phyloP scores from a whole-genome alignment of 2,329 filamentous ascomycete species.

The Aureobasidium sp. region DNA sequence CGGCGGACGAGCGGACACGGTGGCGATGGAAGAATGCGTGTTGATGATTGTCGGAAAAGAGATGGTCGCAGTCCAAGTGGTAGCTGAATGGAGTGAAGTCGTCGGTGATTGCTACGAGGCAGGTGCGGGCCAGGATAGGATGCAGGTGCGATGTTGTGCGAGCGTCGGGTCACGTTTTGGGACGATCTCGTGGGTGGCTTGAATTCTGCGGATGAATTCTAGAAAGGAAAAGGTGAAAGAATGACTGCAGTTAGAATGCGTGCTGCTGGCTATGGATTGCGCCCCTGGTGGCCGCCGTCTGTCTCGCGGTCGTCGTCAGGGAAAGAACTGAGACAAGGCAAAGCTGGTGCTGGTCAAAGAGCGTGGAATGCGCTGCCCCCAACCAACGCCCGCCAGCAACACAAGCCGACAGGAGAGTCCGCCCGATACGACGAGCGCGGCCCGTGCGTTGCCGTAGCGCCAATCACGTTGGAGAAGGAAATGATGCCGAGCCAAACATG shows the following conservation, averaged over 20 bases:
- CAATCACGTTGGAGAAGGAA: constrained; percentile 7
- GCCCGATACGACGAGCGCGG: background rate
- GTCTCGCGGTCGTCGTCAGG: background rate
- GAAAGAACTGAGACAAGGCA: constrained; percentile 3
- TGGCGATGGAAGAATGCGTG: background rate
- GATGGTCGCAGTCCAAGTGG: background rate
- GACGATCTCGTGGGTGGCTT: constrained; percentile 11
- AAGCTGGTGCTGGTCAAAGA: constrained; percentile 1
- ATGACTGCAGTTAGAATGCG: constrained; percentile 8
- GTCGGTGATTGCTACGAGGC: background rate
- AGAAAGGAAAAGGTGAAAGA: background rate
- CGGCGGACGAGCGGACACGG: constrained; percentile 6
- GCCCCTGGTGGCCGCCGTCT: background rate
- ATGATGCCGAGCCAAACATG: background rate
- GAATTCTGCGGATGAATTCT: background rate
- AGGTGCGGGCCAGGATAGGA: background rate
- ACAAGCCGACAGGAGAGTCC: background rate
- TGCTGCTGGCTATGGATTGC: background rate
- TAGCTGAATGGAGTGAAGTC: background rate
- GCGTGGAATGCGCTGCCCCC: constrained; percentile 8
- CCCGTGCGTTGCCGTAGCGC: background rate
- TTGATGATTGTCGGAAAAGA: background rate
- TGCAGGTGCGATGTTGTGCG: background rate
- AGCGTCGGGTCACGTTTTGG: constrained; percentile 6
- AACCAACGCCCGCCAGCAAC: background rate